These are phyloP conservation scores for Nakazawaea molendinolei DNA, from an alignment of 805 yeast genomes.

Conservation along the genomic window DNA sequence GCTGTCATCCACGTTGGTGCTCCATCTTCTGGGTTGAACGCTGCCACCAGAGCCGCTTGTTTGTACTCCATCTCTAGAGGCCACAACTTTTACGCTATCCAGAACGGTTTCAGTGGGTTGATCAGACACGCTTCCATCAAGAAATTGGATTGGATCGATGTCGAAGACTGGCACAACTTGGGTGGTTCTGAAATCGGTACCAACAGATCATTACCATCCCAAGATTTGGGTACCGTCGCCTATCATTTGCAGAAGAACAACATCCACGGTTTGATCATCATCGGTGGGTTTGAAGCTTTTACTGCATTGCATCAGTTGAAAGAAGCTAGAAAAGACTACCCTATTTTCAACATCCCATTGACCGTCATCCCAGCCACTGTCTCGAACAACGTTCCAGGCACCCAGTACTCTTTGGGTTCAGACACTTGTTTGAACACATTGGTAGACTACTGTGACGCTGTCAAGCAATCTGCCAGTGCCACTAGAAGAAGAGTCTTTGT, in stretches of 20 bases:
- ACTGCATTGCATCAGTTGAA: slow-evolving; percentile 75
- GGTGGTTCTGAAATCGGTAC: slow-evolving; percentile 99
- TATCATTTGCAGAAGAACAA: slow-evolving; percentile 84
- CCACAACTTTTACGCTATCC: slow-evolving; percentile 83
- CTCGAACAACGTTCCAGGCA: slow-evolving; percentile 98
- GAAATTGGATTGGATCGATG: slow-evolving; percentile 74
- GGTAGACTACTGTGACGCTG: slow-evolving; percentile 89
- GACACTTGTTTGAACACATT: slow-evolving; percentile 93
- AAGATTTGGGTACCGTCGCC: slow-evolving; percentile 86
- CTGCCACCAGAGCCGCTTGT: slow-evolving; percentile 88
- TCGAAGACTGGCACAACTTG: slow-evolving; percentile 77
- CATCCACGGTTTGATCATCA: slow-evolving; percentile 82
- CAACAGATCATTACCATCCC: slow-evolving; percentile 77
- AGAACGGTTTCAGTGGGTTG: slow-evolving; percentile 90
- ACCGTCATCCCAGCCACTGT: slow-evolving; percentile 91
- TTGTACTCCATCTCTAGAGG: slow-evolving; percentile 84
- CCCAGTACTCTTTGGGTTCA: slow-evolving; percentile 90
- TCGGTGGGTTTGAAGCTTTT: slow-evolving; percentile 99
- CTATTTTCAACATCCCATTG: slow-evolving; percentile 92
- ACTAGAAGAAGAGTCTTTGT: slow-evolving; percentile 92
- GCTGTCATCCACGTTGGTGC: slow-evolving; percentile 95
- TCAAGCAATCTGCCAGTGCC: slow-evolving; percentile 92
- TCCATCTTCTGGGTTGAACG: slow-evolving; percentile 94
- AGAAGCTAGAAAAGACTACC: slow-evolving; percentile 69
- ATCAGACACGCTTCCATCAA: slow-evolving; percentile 81